Percentiles rank a stretch among this genome's conserved stretches.
phyloP scores from a whole-genome alignment of 1,139 yeast genomes.

The Saccharomyces hybrid region DNA sequence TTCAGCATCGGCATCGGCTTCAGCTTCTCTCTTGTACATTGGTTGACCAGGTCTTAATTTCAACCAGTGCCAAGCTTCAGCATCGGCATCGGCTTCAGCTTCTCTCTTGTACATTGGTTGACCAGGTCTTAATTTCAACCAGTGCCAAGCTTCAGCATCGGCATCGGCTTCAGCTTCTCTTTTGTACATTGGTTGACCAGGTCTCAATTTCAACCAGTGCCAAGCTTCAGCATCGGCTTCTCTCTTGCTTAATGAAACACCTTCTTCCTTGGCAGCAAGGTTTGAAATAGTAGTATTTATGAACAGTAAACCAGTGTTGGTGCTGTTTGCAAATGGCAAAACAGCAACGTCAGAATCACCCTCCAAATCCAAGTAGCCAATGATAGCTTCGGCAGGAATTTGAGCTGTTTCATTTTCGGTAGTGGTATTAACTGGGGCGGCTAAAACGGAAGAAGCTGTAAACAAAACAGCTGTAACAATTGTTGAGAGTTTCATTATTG shows the following conservation, averaged over 20 bases:
- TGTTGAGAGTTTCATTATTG: not conserved
- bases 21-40: slow-evolving; percentile 11
- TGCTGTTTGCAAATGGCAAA: slow-evolving; percentile 12
- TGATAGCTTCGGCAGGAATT: slow-evolving; percentile 15
- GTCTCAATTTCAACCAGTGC: slow-evolving; percentile 10
- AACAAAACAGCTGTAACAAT: not conserved
- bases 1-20: slow-evolving; percentile 12
- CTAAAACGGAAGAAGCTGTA: not conserved
- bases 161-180: slow-evolving; percentile 18
- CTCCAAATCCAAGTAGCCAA: slow-evolving; percentile 14
- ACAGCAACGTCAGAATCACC: slow-evolving; percentile 12
- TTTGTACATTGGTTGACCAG: slow-evolving; percentile 19
- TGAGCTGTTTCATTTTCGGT: slow-evolving; percentile 4
- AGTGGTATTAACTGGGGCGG: not conserved
- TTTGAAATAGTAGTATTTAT: slow-evolving; percentile 16
- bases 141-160: slow-evolving; percentile 17
- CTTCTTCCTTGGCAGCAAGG: slow-evolving; percentile 8
- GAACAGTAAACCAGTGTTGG: slow-evolving; percentile 12
- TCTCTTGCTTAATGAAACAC: slow-evolving; percentile 6
- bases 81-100: slow-evolving; percentile 10
- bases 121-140: slow-evolving; percentile 12
- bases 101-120: slow-evolving; percentile 17
- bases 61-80: slow-evolving; percentile 21
- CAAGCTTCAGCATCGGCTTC: slow-evolving; percentile 15
- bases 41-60: slow-evolving; percentile 14